phyloP scores from a whole-genome alignment of 192 early-diverging fungal genomes.

The Coemansia sp. region DNA sequence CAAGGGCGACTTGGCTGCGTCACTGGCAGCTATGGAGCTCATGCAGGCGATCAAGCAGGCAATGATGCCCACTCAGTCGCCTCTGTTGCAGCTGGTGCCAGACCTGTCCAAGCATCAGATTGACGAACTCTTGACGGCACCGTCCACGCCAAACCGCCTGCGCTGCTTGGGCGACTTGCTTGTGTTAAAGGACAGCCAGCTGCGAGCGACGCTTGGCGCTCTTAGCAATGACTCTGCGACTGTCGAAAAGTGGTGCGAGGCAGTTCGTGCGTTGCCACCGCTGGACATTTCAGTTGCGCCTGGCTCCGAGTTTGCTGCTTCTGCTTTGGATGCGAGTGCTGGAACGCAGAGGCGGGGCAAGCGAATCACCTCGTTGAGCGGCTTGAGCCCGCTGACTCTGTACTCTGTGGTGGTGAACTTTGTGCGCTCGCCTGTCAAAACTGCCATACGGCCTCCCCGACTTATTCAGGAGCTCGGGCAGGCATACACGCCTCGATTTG shows the following conservation, averaged over 20 bases:
- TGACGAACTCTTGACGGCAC: neutral
- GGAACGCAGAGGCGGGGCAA: neutral
- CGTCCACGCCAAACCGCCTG: neutral
- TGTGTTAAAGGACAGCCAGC: slow-evolving; percentile 43
- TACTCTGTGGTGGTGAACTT: slow-evolving; percentile 51
- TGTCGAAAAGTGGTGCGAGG: slow-evolving; percentile 27
- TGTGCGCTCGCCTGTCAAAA: slow-evolving; percentile 20
- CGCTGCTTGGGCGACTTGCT: slow-evolving; percentile 28
- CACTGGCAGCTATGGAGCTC: slow-evolving; percentile 74
- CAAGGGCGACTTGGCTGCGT: slow-evolving; percentile 61
- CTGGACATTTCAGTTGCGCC: slow-evolving; percentile 19
- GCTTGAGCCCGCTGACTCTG: slow-evolving; percentile 29
- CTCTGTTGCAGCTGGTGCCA: slow-evolving; percentile 62
- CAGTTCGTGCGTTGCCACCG: slow-evolving; percentile 31
- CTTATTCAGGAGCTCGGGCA: slow-evolving; percentile 49
- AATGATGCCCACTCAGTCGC: slow-evolving; percentile 72
- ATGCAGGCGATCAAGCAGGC: slow-evolving; percentile 94
- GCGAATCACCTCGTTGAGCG: slow-evolving; percentile 16
- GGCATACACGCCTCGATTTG: slow-evolving; percentile 81
- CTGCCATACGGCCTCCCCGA: slow-evolving; percentile 9
- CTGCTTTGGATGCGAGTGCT: neutral
- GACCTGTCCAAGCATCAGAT: slow-evolving; percentile 40
- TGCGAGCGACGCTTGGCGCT: slow-evolving; percentile 7
- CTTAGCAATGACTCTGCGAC: neutral
- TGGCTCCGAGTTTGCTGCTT: neutral